A percentile compares a stretch with the other conserved stretches of the same genome.
Conservation (phyloP, 2,329 filamentous ascomycete genomes). For the Mollisia scopiformis region DNA sequence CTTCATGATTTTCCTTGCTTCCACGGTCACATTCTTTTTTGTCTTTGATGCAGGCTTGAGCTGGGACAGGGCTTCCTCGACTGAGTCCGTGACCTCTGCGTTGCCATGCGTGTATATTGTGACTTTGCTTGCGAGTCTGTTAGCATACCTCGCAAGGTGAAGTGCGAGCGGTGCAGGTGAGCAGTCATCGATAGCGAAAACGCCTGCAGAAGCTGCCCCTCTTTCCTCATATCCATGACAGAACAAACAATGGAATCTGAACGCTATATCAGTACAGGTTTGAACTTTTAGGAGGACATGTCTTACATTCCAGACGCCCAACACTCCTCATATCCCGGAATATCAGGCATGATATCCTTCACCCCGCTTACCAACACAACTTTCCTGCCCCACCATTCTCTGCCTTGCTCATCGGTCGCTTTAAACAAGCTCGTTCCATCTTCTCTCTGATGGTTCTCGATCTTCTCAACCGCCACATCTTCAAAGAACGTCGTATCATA, state of each 20-base stretch:
- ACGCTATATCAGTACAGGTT: no score
- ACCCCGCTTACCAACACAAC: constrained; percentile 59
- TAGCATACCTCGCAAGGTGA: constrained; percentile 48
- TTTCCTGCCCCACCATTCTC: constrained; percentile 51
- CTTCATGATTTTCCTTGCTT: constrained; percentile 37
- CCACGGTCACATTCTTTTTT: constrained; percentile 30
- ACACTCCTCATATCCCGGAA: constrained; percentile 56
- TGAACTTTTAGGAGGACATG: no score
- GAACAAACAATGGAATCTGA: constrained; percentile 62
- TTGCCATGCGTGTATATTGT: constrained; percentile 56
- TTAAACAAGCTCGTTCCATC: constrained; percentile 37
- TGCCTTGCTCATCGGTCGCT: constrained; percentile 45
- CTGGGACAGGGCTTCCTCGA: neutral
- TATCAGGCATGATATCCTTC: constrained; percentile 51
- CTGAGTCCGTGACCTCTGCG: constrained; percentile 32
- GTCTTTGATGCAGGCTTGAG: constrained; percentile 28
- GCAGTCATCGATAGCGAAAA: constrained; percentile 47
- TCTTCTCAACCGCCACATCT: constrained; percentile 28
- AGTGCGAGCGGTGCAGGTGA: constrained; percentile 38
- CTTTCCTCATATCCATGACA: constrained; percentile 63
- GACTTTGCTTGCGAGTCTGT: constrained; percentile 45
- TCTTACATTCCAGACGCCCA: constrained; percentile 43
- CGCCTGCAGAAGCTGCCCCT: constrained; percentile 46
- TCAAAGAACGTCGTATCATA: constrained; percentile 41
- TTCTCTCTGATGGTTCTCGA: constrained; percentile 20